phyloP scores from a whole-genome alignment of 148 eudicot genomes.

The Chenopodium quinoa region DNA sequence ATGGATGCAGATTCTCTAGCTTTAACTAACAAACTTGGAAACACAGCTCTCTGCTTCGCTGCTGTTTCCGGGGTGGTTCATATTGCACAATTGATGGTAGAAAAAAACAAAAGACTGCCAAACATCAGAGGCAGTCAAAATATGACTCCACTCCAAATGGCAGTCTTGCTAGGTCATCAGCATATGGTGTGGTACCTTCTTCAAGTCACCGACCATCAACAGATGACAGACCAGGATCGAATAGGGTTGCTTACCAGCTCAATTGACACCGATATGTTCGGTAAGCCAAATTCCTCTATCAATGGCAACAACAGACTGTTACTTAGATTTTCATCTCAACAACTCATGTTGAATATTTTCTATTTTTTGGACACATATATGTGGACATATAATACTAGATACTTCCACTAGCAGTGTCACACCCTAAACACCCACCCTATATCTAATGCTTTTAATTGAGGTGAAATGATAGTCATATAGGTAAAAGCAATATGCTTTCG shows the following conservation, averaged over 20 bases:
- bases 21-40: conserved; percentile 22
- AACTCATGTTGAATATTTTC: neutral
- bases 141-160: conserved; percentile 33
- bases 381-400: no score
- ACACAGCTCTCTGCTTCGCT: conserved; percentile 33
- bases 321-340: neutral
- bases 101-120: conserved; percentile 21
- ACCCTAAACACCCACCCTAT: neutral
- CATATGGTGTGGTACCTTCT: conserved; percentile 33
- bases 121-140: conserved; percentile 29
- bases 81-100: conserved; percentile 21
- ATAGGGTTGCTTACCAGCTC: conserved; percentile 23
- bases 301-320: neutral
- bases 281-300: conserved; percentile 17
- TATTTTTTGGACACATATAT: no score
- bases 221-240: conserved; percentile 16
- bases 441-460: neutral
- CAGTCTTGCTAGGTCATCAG: conserved; percentile 24
- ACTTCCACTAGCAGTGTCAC: no score
- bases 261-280: conserved; percentile 30
- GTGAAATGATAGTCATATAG: neutral
- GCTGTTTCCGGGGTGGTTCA: conserved; percentile 31
- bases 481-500: neutral
- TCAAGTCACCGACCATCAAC: conserved; percentile 12
- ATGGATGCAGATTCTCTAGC: conserved; percentile 19